A percentile compares a stretch with the other conserved stretches of the same genome.
phyloP scores from a whole-genome alignment of 371 early-diverging fungal genomes.

The Cokeromyces recurvatus region DNA sequence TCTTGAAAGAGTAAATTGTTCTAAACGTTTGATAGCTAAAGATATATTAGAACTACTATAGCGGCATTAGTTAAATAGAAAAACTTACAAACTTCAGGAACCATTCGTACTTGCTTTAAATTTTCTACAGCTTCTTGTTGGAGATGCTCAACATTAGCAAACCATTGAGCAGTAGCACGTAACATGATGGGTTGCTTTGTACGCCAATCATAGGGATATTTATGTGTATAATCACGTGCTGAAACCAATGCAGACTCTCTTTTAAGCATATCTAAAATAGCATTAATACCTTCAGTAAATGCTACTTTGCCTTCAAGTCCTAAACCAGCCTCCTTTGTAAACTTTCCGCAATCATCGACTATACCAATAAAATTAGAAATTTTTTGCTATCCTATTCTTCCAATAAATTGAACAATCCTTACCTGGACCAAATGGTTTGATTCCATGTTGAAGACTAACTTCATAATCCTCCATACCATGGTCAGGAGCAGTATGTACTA shows the following conservation, averaged over 20 bases:
- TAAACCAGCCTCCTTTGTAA: conserved; percentile 64
- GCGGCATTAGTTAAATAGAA: not conserved
- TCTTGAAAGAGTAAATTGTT: conserved; percentile 62
- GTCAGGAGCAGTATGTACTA: conserved; percentile 95
- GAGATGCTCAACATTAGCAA: conserved; percentile 65
- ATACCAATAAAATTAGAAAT: too few relatives aligned
- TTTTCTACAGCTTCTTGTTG: conserved; percentile 59
- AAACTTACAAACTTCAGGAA: conserved; percentile 59
- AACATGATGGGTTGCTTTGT: conserved; percentile 85
- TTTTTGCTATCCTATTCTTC: too few relatives aligned
- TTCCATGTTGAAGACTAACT: conserved; percentile 55
- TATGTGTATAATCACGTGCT: conserved; percentile 56
- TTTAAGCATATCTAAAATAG: conserved; percentile 56
- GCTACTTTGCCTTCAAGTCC: conserved; percentile 62
- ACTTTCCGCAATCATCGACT: conserved; percentile 82
- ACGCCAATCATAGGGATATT: conserved; percentile 92
- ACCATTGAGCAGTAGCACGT: conserved; percentile 85
- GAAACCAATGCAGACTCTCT: conserved; percentile 37
- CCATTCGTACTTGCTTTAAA: conserved; percentile 49
- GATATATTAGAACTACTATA: not conserved
- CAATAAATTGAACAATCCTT: too few relatives aligned
- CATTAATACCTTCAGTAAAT: conserved; percentile 56
- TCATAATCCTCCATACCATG: conserved; percentile 96
- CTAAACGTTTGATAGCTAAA: conserved; percentile 50
- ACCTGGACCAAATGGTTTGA: conserved; percentile 57